Percentiles rank a stretch among this genome's conserved stretches.
Conservation (phyloP, 768 basidiomycete genomes). For the Boletus edulis region DNA sequence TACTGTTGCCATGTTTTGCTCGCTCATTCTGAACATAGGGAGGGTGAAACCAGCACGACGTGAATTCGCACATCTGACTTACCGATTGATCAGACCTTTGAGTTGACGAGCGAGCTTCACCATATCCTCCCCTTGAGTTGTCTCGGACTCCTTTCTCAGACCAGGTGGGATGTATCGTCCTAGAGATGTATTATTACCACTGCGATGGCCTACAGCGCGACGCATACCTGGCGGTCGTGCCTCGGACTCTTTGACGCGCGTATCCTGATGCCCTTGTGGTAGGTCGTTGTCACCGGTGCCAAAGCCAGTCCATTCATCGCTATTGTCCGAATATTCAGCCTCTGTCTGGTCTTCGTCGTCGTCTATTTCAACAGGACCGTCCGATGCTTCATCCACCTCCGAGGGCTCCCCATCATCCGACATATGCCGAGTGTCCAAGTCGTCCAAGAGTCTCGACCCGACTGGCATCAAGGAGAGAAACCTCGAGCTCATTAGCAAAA, state of each 20-base stretch:
- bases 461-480: neutral
- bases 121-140: constrained; percentile 36
- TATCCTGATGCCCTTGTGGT: neutral
- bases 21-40: constrained; percentile 65
- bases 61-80: constrained; percentile 8
- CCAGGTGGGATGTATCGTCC: constrained; percentile 82
- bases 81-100: constrained; percentile 90
- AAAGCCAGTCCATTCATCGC: constrained; percentile 40
- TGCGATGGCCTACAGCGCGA: neutral
- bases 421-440: neutral
- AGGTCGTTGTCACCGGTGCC: constrained; percentile 11
- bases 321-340: constrained; percentile 23
- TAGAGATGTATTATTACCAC: constrained; percentile 14
- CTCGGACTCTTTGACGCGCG: neutral
- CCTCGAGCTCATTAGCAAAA: constrained; percentile 38
- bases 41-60: neutral
- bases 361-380: neutral
- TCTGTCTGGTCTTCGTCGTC: constrained; percentile 2
- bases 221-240: constrained; percentile 11
- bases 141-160: constrained; percentile 52
- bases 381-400: constrained; percentile 8
- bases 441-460: neutral
- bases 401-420: neutral
- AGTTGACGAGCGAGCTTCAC: constrained; percentile 69
- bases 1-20: constrained; percentile 81